phyloP scores from a whole-genome alignment of 192 early-diverging fungal species.

The Chytriomyces sp. region DNA sequence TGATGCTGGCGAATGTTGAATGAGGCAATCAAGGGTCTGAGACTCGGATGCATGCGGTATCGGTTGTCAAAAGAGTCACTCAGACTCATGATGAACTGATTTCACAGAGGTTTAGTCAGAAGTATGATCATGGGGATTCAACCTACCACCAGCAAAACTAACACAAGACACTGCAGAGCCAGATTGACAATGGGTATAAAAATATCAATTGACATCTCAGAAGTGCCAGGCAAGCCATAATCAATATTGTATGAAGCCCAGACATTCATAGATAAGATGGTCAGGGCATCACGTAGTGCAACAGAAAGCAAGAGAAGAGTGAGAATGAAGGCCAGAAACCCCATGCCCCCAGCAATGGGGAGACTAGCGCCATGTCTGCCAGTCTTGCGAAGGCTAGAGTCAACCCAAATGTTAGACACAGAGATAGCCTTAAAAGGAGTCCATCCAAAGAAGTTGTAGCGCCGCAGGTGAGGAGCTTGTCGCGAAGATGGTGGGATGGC shows the following conservation, averaged over 20 bases:
- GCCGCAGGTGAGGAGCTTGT: not conserved
- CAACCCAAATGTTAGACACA: slow-evolving; percentile 10
- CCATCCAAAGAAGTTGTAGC: slow-evolving; percentile 11
- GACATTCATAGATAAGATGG: no score
- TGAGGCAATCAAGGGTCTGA: slow-evolving; percentile 10
- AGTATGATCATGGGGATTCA: no score
- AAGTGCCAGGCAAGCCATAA: no score
- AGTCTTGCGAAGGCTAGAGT: not conserved
- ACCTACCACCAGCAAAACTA: no score
- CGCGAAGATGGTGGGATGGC: not conserved
- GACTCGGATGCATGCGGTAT: not conserved
- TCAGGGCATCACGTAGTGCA: no score
- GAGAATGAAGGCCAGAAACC: no score
- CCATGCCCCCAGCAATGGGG: not conserved
- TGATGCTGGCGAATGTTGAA: slow-evolving; percentile 19
- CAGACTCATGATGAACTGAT: slow-evolving; percentile 1
- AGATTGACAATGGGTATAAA: no score
- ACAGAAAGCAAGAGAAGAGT: no score
- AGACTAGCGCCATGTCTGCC: not conserved
- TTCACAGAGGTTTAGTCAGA: no score
- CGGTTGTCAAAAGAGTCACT: slow-evolving; percentile 10
- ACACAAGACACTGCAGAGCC: no score
- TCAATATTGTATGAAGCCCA: no score
- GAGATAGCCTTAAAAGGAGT: not conserved
- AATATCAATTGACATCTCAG: no score